A percentile compares a stretch with the other conserved stretches of the same genome.
Conservation (phyloP, 768 basidiomycete genomes). For the Ramaria rubella region DNA sequence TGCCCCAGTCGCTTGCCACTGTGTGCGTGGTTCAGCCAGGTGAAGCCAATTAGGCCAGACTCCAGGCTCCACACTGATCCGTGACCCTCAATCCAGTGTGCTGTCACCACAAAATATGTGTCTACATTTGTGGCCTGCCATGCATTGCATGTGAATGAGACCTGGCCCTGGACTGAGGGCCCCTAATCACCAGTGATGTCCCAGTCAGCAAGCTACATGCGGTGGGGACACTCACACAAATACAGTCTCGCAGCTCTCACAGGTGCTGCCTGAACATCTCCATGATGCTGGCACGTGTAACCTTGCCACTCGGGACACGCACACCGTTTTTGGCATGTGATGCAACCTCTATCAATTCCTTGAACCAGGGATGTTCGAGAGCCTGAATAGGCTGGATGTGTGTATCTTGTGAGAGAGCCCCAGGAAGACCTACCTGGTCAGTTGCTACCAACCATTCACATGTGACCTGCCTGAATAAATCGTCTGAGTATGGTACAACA, state of each 20-base stretch:
- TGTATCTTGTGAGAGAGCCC: not conserved
- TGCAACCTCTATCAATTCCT: constrained; percentile 32
- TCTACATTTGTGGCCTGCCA: constrained; percentile 36
- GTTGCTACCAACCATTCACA: constrained; percentile 33
- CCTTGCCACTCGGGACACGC: constrained; percentile 28
- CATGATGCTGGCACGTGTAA: constrained; percentile 24
- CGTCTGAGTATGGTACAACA: constrained; percentile 25
- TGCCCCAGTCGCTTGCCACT: constrained; percentile 30
- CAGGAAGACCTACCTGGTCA: constrained; percentile 28
- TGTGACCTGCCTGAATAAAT: constrained; percentile 23
- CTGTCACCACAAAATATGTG: constrained; percentile 35
- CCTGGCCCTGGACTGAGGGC: constrained; percentile 14
- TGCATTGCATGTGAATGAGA: constrained; percentile 33
- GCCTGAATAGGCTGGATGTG: constrained; percentile 19
- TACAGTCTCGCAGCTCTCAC: not conserved
- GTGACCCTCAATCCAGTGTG: constrained; percentile 31
- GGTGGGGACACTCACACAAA: not conserved
- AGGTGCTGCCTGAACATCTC: constrained; percentile 23
- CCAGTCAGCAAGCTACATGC: not conserved
- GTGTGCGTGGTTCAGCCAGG: constrained; percentile 30
- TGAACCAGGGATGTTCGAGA: constrained; percentile 28
- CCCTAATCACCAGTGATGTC: not conserved
- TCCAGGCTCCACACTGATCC: constrained; percentile 21
- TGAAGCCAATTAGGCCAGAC: constrained; percentile 30
- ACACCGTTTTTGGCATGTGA: constrained; percentile 29